Base-by-base conservation (phyloP, 164 flowering plant species). In the Platanus orientalis region DNA sequence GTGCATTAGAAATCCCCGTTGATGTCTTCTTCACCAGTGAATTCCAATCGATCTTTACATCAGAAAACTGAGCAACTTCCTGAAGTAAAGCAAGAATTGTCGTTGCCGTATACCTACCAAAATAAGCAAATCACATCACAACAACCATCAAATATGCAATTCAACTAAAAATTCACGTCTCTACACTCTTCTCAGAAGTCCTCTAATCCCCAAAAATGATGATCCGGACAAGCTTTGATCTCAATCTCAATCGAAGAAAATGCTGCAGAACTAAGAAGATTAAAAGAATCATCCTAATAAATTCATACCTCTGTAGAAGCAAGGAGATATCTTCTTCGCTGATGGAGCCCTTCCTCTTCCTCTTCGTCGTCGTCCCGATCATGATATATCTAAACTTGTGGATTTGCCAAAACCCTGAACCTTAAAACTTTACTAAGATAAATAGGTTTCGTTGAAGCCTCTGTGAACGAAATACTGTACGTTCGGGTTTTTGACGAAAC, bases 1-100 rank as follows among this genome's bases (percentile, higher is more conserved):
- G 80, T 0, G 92, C 84, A 77, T 71, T 79, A 2, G 89, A 64
- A 70, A 94, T 91, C 23, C 96, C 97, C 17, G 96, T 94, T 2
- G 78, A 52, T 2, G 93, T 80, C 53, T 81, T 89, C 79, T 76
- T 78, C 64, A 83, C 96, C 76, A 89, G 51, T 12, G 59, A 77
- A 58, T 80, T 60, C 97, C 96, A 92, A 67, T 88, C 88, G 32
- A 89, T 77, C 65, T 89, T 86, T 42, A 4, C 70, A 16, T 71
- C 90, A 42, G 80, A 21, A 58, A 27, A 72, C 20, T 80, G 83
- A 19, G 84, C 78, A 65, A 91, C 84, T 68, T 94, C 98, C 62
- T 80, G 88, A 49, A 91, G 81, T 76, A 94, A 69, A 11, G 83
- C 73, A 62, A 91, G 70, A 66, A 91, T 78, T 12, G 84, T 80